These are phyloP conservation scores for Sphaerosporella brunnea DNA, from an alignment of 495 filamentous ascomycete species.

Conservation along the genomic window DNA sequence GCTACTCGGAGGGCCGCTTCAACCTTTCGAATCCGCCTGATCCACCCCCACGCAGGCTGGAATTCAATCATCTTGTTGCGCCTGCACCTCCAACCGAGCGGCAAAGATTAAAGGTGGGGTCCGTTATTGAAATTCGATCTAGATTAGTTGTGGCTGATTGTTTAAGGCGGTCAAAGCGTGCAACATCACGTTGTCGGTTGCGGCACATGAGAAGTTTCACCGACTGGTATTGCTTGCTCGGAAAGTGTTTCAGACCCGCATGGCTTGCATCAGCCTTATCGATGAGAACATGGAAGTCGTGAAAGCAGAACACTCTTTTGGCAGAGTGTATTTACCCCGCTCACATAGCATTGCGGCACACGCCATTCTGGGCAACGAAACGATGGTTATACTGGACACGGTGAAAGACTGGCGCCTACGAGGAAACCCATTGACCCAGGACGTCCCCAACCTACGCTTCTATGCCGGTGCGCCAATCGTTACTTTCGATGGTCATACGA, in stretches of 20 bases:
- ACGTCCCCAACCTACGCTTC: conserved; percentile 27
- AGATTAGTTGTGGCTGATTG: conserved; percentile 12
- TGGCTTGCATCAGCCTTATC: conserved; percentile 29
- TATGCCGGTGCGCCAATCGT: conserved; percentile 31
- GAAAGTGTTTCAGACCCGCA: conserved; percentile 23
- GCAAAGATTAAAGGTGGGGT: conserved; percentile 18
- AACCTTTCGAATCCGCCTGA: conserved; percentile 29
- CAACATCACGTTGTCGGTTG: conserved; percentile 15
- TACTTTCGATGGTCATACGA: conserved; percentile 22
- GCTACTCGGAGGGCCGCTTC: conserved; percentile 28
- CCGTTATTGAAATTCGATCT: too few species aligned
- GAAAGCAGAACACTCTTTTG: conserved; percentile 26
- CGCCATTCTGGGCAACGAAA: conserved; percentile 26
- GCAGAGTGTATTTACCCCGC: conserved; percentile 15
- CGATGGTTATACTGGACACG: conserved; percentile 29
- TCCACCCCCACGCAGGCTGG: conserved; percentile 21
- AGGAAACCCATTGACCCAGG: conserved; percentile 25
- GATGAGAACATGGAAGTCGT: conserved; percentile 25
- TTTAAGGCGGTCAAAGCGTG: conserved; percentile 25
- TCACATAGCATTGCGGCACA: conserved; percentile 28
- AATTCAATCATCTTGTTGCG: conserved; percentile 25
- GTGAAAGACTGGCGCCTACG: conserved; percentile 30
- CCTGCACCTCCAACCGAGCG: conserved; percentile 25
- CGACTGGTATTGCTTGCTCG: conserved; percentile 19
- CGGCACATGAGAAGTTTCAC: conserved; percentile 14